Evolutionary conservation across 192 early-diverging fungal genomes (phyloP).

Genomic region (Podila epigama): DNA sequence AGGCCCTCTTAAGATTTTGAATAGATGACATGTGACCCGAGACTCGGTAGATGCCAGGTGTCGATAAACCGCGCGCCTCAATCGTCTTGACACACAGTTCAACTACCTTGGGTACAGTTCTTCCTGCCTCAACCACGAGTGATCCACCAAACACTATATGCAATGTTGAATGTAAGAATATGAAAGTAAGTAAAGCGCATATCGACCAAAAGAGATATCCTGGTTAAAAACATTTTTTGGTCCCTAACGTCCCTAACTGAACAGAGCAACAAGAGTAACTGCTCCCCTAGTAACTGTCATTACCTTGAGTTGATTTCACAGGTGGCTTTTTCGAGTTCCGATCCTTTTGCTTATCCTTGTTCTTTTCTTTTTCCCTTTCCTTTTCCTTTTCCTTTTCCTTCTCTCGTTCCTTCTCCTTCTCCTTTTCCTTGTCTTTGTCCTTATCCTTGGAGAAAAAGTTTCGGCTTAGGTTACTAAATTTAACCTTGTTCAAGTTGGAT

Average conservation of each 20-base stretch:
- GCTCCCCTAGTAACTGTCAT: background rate
- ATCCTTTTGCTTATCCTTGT: slow-evolving; percentile 11
- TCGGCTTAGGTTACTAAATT: slow-evolving; percentile 40
- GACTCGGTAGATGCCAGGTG: slow-evolving; percentile 70
- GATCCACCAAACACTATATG: slow-evolving; percentile 42
- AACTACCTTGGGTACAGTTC: slow-evolving; percentile 57
- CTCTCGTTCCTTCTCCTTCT: slow-evolving; percentile 7
- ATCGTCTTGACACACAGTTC: slow-evolving; percentile 67
- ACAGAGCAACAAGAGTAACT: background rate
- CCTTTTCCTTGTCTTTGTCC: slow-evolving; percentile 23
- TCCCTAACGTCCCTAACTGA: too few species aligned
- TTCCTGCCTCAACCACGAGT: slow-evolving; percentile 51
- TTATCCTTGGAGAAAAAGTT: slow-evolving; percentile 48
- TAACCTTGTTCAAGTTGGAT: slow-evolving; percentile 9
- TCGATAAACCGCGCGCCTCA: slow-evolving; percentile 64
- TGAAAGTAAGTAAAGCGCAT: background rate
- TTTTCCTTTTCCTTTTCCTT: slow-evolving; percentile 17
- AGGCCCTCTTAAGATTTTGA: slow-evolving; percentile 58
- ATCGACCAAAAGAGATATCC: too few species aligned
- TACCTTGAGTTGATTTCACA: slow-evolving; percentile 5
- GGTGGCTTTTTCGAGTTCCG: background rate
- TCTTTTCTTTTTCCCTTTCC: slow-evolving; percentile 17
- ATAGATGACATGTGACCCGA: slow-evolving; percentile 67
- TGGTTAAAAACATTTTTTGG: too few species aligned
- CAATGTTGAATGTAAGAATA: background rate